Percentiles rank a stretch among this genome's conserved stretches.
Evolutionary conservation across 2,329 filamentous ascomycete species (phyloP).

Genomic region (Chaetothyriales sp.): DNA sequence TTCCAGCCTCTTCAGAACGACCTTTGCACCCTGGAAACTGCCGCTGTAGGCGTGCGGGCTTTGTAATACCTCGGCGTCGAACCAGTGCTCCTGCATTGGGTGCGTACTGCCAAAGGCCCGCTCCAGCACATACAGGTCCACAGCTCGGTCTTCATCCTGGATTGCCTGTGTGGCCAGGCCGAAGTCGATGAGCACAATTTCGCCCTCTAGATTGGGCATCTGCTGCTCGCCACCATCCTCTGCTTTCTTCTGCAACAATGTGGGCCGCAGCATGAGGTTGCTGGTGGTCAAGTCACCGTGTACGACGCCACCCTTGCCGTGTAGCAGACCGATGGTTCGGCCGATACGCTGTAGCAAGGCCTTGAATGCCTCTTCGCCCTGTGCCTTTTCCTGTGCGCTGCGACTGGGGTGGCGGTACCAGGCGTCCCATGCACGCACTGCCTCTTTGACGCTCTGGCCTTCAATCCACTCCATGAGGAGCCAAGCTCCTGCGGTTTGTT

Average conservation of each 20-base stretch:
- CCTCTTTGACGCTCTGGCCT: constrained; percentile 53
- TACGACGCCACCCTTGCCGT: constrained; percentile 71
- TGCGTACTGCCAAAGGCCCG: constrained; percentile 90
- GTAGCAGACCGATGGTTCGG: constrained; percentile 55
- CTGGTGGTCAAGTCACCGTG: constrained; percentile 96
- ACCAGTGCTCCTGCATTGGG: constrained; percentile 65
- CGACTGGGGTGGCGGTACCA: constrained; percentile 25
- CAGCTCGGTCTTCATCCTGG: constrained; percentile 82
- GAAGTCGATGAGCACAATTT: constrained; percentile 87
- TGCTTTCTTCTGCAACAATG: background rate
- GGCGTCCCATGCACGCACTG: constrained; percentile 54
- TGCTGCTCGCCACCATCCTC: constrained; percentile 5
- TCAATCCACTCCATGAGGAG: constrained; percentile 74
- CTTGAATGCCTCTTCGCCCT: constrained; percentile 37
- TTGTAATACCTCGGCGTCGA: constrained; percentile 49
- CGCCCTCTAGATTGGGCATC: constrained; percentile 39
- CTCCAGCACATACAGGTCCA: constrained; percentile 92
- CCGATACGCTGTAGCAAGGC: constrained; percentile 58
- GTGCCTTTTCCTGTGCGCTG: constrained; percentile 19
- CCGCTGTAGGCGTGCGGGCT: constrained; percentile 47
- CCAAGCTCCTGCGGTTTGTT: constrained; percentile 48
- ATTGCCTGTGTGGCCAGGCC: constrained; percentile 69
- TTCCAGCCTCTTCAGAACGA: constrained; percentile 67
- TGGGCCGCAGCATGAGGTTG: constrained; percentile 66
- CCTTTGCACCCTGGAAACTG: constrained; percentile 57